These are phyloP conservation scores for Apodospora peruviana DNA, from an alignment of 495 filamentous ascomycete genomes.

Conservation along the genomic window DNA sequence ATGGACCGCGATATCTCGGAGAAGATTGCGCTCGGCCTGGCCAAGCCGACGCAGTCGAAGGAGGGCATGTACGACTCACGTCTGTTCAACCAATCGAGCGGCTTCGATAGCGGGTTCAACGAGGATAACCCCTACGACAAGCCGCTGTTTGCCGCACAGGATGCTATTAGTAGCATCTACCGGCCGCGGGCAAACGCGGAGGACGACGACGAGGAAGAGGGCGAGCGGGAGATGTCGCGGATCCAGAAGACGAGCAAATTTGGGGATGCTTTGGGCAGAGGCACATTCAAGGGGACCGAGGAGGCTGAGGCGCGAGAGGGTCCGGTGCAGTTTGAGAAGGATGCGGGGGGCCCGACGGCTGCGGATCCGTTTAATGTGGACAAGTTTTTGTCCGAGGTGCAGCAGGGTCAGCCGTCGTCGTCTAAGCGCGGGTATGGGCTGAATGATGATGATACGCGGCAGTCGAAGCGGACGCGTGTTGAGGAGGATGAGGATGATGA, in stretches of 20 bases:
- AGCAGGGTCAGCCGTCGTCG: constrained; percentile 43
- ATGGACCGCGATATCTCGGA: constrained; percentile 97
- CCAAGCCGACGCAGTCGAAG: constrained; percentile 83
- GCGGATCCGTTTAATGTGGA: constrained; percentile 89
- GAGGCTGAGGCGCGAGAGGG: constrained; percentile 85
- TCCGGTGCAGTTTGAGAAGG: constrained; percentile 98
- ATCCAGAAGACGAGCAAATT: constrained; percentile 80
- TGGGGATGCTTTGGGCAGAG: constrained; percentile 75
- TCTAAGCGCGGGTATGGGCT: constrained; percentile 80
- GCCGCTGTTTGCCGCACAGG: constrained; percentile 92
- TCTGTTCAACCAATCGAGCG: constrained; percentile 89
- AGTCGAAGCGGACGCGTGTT: constrained; percentile 71
- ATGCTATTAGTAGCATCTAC: constrained; percentile 94
- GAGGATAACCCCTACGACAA: constrained; percentile 98
- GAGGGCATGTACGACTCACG: constrained; percentile 97
- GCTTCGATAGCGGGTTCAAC: constrained; percentile 87
- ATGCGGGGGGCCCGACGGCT: constrained; percentile 43
- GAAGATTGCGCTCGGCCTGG: constrained; percentile 91
- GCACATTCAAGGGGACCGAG: constrained; percentile 83
- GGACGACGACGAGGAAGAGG: constrained; percentile 70
- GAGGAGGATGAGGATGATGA: constrained; percentile 60
- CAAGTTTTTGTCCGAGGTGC: constrained; percentile 80
- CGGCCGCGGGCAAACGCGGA: constrained; percentile 70
- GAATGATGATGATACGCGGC: constrained; percentile 64
- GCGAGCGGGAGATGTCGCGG: constrained; percentile 75